Evolutionary conservation across 176 grass and related monocot genomes (phyloP).

Genomic region (Avena sativa): DNA sequence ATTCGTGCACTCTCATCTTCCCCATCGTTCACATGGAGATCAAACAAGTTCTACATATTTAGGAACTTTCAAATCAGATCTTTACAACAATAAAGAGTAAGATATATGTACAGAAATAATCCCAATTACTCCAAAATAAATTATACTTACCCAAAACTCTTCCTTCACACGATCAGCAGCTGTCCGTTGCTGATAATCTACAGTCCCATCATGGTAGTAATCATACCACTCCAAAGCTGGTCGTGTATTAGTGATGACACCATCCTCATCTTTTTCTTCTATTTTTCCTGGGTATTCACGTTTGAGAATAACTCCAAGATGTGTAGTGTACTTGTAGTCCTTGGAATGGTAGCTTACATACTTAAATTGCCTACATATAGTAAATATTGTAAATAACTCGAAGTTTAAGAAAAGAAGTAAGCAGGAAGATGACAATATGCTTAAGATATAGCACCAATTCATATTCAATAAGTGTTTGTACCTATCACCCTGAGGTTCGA

Average conservation of each 20-base stretch:
- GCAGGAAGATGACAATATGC: no score
- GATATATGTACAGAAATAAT: no score
- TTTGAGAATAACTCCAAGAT: not conserved
- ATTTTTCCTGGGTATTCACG: not conserved
- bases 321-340: not conserved
- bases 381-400: not conserved
- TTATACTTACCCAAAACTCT: not conserved
- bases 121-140: not conserved
- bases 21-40: no score
- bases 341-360: not conserved
- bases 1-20: no score
- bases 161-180: not conserved
- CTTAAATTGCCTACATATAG: not conserved
- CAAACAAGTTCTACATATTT: no score
- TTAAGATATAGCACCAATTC: not conserved
- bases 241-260: not conserved
- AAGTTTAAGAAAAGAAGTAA: no score
- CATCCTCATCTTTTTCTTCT: not conserved
- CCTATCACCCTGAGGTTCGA: not conserved
- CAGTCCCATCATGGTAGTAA: not conserved
- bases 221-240: not conserved
- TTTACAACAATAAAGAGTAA: no score
- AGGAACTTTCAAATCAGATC: no score
- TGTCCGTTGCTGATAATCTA: not conserved
- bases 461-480: no score